These are phyloP conservation scores for Hymenoscyphus occultus DNA, from an alignment of 2,329 filamentous ascomycete species.

Conservation along the genomic window DNA sequence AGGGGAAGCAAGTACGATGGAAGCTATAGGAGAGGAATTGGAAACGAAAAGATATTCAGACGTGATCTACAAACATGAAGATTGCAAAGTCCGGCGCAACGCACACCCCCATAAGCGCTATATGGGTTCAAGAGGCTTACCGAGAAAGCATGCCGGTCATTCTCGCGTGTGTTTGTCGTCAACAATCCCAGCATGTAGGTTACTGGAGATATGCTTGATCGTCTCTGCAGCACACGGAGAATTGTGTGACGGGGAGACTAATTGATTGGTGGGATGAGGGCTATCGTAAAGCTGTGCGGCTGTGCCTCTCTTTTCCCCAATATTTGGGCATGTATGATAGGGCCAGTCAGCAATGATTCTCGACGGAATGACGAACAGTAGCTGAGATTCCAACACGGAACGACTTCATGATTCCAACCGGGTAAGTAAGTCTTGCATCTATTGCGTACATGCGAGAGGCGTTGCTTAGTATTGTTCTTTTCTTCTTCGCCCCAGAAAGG, in stretches of 20 bases:
- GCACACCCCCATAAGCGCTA: not conserved
- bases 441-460: not conserved
- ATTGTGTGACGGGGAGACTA: conserved; percentile 2
- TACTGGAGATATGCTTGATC: not conserved
- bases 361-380: not conserved
- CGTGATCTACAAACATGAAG: not conserved
- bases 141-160: not conserved
- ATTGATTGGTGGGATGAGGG: not conserved
- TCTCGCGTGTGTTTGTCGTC: not conserved
- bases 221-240: not conserved
- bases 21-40: not conserved
- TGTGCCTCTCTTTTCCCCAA: not conserved
- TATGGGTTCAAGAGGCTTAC: not conserved
- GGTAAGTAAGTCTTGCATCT: not conserved
- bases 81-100: conserved; percentile 1
- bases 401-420: not conserved
- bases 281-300: not conserved
- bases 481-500: not conserved
- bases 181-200: not conserved
- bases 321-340: not conserved
- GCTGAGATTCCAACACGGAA: not conserved
- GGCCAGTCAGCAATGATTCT: not conserved
- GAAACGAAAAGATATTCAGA: not conserved
- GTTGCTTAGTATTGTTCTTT: not conserved
- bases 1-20: not conserved